Percentiles rank a stretch among this genome's conserved stretches.
These are phyloP conservation scores for Termitomyces heimii DNA, from an alignment of 768 basidiomycete species.

Conservation along the genomic window DNA sequence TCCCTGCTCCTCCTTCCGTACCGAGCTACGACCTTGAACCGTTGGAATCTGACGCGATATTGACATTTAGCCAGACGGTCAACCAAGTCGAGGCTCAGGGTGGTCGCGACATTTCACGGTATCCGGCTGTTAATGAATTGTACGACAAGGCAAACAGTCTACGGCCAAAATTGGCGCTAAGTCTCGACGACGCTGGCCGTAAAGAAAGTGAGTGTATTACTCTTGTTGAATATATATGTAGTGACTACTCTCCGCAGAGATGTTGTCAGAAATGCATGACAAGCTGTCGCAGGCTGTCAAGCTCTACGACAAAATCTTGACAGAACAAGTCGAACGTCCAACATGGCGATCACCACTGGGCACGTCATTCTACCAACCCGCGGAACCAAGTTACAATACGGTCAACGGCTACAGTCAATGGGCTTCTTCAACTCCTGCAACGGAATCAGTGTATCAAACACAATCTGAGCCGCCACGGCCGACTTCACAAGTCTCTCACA, in stretches of 20 bases:
- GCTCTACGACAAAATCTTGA: slow-evolving; percentile 84
- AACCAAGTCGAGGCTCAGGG: slow-evolving; percentile 79
- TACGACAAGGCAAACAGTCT: slow-evolving; percentile 78
- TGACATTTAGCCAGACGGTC: slow-evolving; percentile 88
- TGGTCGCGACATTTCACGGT: slow-evolving; percentile 69
- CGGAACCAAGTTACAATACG: slow-evolving; percentile 18
- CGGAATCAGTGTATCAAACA: slow-evolving; percentile 4
- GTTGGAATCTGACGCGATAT: slow-evolving; percentile 76
- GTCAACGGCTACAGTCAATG: slow-evolving; percentile 28
- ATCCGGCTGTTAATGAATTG: slow-evolving; percentile 79
- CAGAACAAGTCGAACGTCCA: slow-evolving; percentile 73
- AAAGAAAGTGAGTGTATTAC: slow-evolving; percentile 62
- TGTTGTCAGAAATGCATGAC: slow-evolving; percentile 90
- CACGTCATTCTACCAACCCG: slow-evolving; percentile 25
- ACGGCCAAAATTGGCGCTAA: slow-evolving; percentile 78
- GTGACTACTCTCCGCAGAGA: slow-evolving; percentile 39
- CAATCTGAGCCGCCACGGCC: slow-evolving; percentile 9
- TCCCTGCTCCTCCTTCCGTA: slow-evolving; percentile 45
- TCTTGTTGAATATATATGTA: neutral
- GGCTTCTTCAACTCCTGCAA: slow-evolving; percentile 18
- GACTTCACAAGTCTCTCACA: slow-evolving; percentile 17
- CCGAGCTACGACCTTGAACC: slow-evolving; percentile 80
- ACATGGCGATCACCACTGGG: slow-evolving; percentile 48
- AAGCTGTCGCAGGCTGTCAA: slow-evolving; percentile 91
- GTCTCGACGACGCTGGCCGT: slow-evolving; percentile 75